Evolutionary conservation across 345 rosid genomes (phyloP).

Genomic region (Dimocarpus longan): DNA sequence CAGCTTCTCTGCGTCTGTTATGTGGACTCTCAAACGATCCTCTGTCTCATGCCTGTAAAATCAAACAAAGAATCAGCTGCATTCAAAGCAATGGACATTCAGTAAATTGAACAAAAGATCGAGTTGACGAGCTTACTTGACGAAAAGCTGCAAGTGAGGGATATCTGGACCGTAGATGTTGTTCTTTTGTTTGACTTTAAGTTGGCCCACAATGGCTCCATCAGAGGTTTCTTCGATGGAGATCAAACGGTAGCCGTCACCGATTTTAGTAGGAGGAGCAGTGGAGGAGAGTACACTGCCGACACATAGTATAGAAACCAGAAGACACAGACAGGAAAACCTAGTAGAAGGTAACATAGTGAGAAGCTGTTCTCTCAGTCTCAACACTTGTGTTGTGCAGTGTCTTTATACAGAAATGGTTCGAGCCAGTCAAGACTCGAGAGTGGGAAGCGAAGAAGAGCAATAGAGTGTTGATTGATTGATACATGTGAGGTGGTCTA

Average conservation of each 20-base stretch:
- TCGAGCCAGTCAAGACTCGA: not conserved
- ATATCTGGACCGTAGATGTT: constrained; percentile 83
- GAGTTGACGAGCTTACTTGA: constrained; percentile 60
- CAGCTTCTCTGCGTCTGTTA: constrained; percentile 83
- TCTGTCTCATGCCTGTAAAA: constrained; percentile 75
- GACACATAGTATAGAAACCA: constrained; percentile 38
- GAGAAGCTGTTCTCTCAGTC: not conserved
- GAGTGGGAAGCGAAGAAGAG: not conserved
- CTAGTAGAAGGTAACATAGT: constrained; percentile 11
- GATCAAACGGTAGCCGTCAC: constrained; percentile 85
- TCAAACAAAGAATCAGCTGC: not conserved
- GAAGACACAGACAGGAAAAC: constrained; percentile 16
- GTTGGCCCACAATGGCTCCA: constrained; percentile 74
- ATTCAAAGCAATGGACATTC: not conserved
- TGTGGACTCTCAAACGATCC: constrained; percentile 76
- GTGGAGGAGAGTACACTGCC: constrained; percentile 35
- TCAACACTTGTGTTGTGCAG: not conserved
- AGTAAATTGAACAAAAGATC: not conserved
- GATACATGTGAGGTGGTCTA: not conserved
- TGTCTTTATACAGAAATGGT: not conserved
- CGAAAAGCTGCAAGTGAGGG: constrained; percentile 68
- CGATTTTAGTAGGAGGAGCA: constrained; percentile 50
- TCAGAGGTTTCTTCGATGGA: constrained; percentile 74
- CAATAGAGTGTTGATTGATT: not conserved
- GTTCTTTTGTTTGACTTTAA: constrained; percentile 79